Base-by-base conservation (phyloP, 352 stramenopile genomes). In the Peronosclerospora sorghi region DNA sequence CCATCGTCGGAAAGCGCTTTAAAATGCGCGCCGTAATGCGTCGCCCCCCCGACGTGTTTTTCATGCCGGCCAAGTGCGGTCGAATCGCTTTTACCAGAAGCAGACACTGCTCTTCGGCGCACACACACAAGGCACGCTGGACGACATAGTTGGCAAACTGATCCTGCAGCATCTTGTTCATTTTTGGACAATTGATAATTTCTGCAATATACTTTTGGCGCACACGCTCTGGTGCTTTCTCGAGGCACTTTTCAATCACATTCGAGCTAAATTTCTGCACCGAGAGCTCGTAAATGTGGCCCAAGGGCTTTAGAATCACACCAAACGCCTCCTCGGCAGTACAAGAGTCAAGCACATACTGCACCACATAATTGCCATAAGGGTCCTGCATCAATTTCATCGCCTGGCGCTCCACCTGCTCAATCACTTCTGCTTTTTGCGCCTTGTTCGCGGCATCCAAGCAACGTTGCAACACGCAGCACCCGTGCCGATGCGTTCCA, bases 111-210 rank as follows among this genome's bases (percentile, higher is more conserved):
- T 92, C 75, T 43, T 97, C 91, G 10, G 85, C 92, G 12, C 88
- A 95, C 14, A 99, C 90, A 20, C 90, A 95, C 28, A 99, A 51
- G 15, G 94, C 93, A 27, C 95, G 80, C 67, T 99, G 96, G 5
- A 98, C 93, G 13, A 99, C 96, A 59, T 99, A 99, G 70, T 99
- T 99, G 5, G 93, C 96, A 57, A 98, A 99, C 49, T 97, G 94
- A 62, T 98, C 94, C 69, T 97, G 94, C 58, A 97, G 85, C 55
- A 97, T 81, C 62, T 96, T 93, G 48, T 92, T 71, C 56, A 97
- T 91, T 43, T 86, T 86, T 4, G 70, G 67, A 36, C 73, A 87
- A 21, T 41, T 57, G 41, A 73, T 88, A 42, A 88, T 76, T 46
- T 91, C 79, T 15, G 78, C 56, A 29, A 88, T 67, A 62, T 87